Percentiles rank a stretch among this genome's conserved stretches.
Conservation (phyloP, 495 filamentous ascomycete species). For the Tuber calosporum region DNA sequence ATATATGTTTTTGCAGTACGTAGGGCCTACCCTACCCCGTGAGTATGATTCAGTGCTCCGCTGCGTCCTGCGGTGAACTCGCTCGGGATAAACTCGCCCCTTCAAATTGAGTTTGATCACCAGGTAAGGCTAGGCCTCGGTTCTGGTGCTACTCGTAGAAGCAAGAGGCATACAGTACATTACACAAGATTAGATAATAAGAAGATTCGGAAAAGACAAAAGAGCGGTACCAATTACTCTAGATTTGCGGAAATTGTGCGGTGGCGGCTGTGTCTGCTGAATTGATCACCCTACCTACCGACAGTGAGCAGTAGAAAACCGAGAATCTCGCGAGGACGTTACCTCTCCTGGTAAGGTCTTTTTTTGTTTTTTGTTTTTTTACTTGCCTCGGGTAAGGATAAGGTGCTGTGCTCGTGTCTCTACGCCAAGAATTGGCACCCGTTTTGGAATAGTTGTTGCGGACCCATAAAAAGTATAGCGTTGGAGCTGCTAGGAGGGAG, state of each 20-base stretch:
- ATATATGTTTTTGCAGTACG: neutral
- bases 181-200: neutral
- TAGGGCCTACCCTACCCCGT: neutral
- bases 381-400: no score
- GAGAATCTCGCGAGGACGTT: no score
- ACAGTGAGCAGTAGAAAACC: no score
- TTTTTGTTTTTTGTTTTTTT: no score
- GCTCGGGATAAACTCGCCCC: neutral
- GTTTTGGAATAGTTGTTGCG: no score
- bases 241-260: constrained; percentile 3
- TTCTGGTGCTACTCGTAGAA: no score
- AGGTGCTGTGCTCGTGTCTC: no score
- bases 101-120: neutral
- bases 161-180: neutral
- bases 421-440: no score
- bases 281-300: neutral
- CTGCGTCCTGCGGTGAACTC: neutral
- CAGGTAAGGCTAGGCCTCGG: no score
- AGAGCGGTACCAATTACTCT: neutral
- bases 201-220: neutral
- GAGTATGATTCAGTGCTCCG: neutral
- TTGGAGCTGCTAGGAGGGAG: no score
- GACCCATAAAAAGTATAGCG: no score
- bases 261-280: neutral
- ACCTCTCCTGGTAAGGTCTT: no score